These are phyloP conservation scores for Butyriboletus loyo DNA, from an alignment of 768 basidiomycete genomes.

Conservation along the genomic window DNA sequence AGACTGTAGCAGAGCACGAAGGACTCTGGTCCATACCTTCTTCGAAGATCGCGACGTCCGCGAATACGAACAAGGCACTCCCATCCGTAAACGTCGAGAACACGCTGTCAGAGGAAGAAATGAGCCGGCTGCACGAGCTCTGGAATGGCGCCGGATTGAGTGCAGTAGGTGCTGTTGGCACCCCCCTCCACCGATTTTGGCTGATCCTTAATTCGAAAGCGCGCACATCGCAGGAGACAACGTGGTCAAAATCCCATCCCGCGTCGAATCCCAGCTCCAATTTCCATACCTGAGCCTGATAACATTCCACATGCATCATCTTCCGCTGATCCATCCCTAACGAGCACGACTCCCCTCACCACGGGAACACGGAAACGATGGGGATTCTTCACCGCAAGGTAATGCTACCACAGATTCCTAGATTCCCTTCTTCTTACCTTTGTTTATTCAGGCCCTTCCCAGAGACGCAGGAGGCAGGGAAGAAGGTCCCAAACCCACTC, in stretches of 20 bases:
- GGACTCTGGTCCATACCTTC: background rate
- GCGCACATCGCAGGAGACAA: constrained; percentile 21
- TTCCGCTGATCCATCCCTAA: constrained; percentile 2
- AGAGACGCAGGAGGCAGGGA: constrained; percentile 7
- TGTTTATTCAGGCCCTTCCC: constrained; percentile 10
- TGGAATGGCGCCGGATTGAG: constrained; percentile 28
- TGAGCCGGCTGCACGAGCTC: constrained; percentile 15
- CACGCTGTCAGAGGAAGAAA: constrained; percentile 17
- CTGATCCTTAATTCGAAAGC: constrained; percentile 15
- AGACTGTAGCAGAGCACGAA: background rate
- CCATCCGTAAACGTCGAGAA: constrained; percentile 20
- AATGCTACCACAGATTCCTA: background rate
- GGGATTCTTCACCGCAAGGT: constrained; percentile 25
- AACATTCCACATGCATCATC: background rate
- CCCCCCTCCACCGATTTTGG: background rate
- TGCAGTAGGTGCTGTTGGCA: constrained; percentile 12
- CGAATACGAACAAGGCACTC: constrained; percentile 4
- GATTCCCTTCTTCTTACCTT: background rate
- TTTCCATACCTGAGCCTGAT: constrained; percentile 11
- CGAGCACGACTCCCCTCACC: background rate
- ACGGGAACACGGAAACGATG: constrained; percentile 6
- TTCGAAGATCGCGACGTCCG: background rate
- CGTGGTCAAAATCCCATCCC: background rate
- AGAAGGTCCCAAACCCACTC: constrained; percentile 2
- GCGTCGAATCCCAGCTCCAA: constrained; percentile 7